These are phyloP conservation scores for Heliamphora exappendiculata DNA, from an alignment of 148 eudicot genomes.

Conservation along the genomic window DNA sequence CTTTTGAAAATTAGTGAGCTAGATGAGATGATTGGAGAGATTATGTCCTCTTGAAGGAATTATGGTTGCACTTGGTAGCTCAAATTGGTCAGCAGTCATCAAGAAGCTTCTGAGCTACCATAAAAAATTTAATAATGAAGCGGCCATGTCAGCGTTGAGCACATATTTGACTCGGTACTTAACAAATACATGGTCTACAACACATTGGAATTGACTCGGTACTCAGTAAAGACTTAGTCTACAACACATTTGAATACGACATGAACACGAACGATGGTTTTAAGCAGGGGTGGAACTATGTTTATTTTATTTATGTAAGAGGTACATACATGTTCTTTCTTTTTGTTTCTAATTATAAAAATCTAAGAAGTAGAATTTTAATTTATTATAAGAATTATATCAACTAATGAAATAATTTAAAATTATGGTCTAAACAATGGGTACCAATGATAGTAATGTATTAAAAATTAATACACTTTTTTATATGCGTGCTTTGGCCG, in stretches of 20 bases:
- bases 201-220: not conserved
- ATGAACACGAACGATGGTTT: not conserved
- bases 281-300: no score
- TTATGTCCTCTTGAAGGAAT: not conserved
- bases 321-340: no score
- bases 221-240: not conserved
- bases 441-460: no score
- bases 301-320: no score
- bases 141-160: not conserved
- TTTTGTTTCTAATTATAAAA: no score
- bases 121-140: not conserved
- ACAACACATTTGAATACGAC: not conserved
- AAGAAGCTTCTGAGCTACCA: not conserved
- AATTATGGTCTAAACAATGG: no score
- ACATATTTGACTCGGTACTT: not conserved
- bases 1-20: not conserved
- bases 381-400: no score
- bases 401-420: no score
- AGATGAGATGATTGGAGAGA: not conserved
- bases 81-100: not conserved
- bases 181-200: not conserved
- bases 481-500: not conserved
- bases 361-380: no score
- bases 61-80: not conserved
- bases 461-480: no score